Evolutionary conservation across 2,329 filamentous ascomycete genomes (phyloP), one percentile per base, ranked within the genome.

Genomic region (Fusarium albosuccineum): DNA sequence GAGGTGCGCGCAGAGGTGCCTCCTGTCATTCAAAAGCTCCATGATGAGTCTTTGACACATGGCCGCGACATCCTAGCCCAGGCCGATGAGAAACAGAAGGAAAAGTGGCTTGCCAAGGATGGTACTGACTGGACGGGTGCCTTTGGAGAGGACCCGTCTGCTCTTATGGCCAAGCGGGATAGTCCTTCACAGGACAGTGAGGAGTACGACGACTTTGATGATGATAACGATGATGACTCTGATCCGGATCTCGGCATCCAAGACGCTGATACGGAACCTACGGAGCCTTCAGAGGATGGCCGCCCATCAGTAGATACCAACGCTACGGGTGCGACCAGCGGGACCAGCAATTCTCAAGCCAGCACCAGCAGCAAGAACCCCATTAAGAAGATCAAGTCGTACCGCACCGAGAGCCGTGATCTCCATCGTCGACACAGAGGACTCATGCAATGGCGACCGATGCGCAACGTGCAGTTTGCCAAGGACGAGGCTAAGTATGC

Each of bases 381-480:
- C 0, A 78, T 88, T 62, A 82, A 82, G 68, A 82, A 85, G 68
- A 83, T 85, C 74, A 89, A 89, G 75, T 85, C 90, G 22, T 88
- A 91, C 76, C 89, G 88, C 71, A 83, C 84, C 58, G 86, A 89
- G 65, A 93, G 90, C 75, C 88, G 91, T 66, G 89, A 92, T 45
- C 84, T 97, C 76, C 91, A 94, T 76, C 87, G 94, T 1, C 93
- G 94, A 80, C 94, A 97, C 71, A 86, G 94, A 10, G 95, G 95
- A 0, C 74, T 97, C 75, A 97, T 97, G 93, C 95, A 98, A 78
- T 98, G 94, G 94, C 92, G 90, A 74, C 94, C 95, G 0, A 92
- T 94, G 76, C 86, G 95, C 40, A 97, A 97, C 75, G 83, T 89
- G 22, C 89, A 90, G 69, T 98, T 97, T 77, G 94, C 91, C 42